Percentiles rank a stretch among this genome's conserved stretches.
Conservation (phyloP, 2,329 filamentous ascomycete species). For the Purpureocillium lavendulum region DNA sequence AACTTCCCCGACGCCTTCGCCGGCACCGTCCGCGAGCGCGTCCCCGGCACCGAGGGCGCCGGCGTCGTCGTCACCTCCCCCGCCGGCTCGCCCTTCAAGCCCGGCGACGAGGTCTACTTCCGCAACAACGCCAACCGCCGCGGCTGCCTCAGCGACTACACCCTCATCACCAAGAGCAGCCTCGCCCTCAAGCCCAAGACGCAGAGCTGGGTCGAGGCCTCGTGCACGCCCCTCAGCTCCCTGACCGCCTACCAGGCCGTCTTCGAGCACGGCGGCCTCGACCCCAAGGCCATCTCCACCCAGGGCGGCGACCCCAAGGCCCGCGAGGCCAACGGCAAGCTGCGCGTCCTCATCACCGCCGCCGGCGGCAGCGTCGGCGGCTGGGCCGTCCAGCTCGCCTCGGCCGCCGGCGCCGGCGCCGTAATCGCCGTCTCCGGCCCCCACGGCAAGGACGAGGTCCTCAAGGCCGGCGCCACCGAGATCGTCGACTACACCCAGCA, state of each 20-base stretch:
- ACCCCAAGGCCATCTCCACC: slow-evolving; percentile 13
- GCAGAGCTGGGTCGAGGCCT: slow-evolving; percentile 23
- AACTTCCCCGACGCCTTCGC: slow-evolving; percentile 11
- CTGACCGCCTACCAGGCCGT: slow-evolving; percentile 32
- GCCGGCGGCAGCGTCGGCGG: slow-evolving; percentile 30
- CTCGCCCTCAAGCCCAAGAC: slow-evolving; percentile 23
- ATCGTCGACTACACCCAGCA: slow-evolving; percentile 26
- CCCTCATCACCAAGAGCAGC: slow-evolving; percentile 19
- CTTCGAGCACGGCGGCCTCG: slow-evolving; percentile 25
- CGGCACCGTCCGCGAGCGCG: slow-evolving; percentile 13
- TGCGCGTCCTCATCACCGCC: slow-evolving; percentile 29
- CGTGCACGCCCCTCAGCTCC: slow-evolving; percentile 28
- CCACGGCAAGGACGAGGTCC: slow-evolving; percentile 19
- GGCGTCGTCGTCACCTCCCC: slow-evolving; percentile 26
- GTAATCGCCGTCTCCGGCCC: slow-evolving; percentile 24
- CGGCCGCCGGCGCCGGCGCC: slow-evolving; percentile 21
- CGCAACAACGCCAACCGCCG: slow-evolving; percentile 17
- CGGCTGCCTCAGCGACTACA: slow-evolving; percentile 23
- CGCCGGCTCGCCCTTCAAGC: slow-evolving; percentile 19
- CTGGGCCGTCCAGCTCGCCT: slow-evolving; percentile 30
- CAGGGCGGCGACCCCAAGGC: slow-evolving; percentile 16
- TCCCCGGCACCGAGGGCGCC: slow-evolving; percentile 28
- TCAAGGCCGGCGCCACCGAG: slow-evolving; percentile 24
- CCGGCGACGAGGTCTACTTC: slow-evolving; percentile 25
- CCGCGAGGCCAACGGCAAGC: slow-evolving; percentile 14